Evolutionary conservation across 2,329 filamentous ascomycete species (phyloP), one percentile per base, ranked within the genome.

Genomic region (Xylariaceae sp.): DNA sequence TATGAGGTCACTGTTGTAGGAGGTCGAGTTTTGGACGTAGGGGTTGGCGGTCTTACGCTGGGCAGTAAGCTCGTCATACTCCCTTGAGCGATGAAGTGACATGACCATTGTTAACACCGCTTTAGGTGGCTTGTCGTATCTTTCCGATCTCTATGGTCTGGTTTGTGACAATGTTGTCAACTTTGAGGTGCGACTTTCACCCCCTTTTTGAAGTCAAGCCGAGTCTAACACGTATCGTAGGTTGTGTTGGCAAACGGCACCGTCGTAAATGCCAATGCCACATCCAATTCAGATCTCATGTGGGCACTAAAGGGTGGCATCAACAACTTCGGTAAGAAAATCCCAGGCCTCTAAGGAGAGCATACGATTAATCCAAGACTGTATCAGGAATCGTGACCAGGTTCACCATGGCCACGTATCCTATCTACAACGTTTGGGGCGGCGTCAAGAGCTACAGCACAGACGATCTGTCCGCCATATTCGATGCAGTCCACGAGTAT

Each of bases 321-420:
- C 10, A 63, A 57, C 35, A 63, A 63, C n/a, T 65, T 63, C 18
- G 63, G 63, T 58, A 59, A 13, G 55, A 49, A 9, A 48, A 47
- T 52, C 2, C 1, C n/a, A 2, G 49, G 37, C 8, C 10, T n/a
- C 6, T 11, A 2, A 8, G 15, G 8, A 2, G 17, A 9, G 10
- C 9, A 18, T 30, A 8, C n/a, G 4, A 54, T 10, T 44, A 44
- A 44, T 7, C 17, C 1, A 4, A 17, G 51, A 52, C 8, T 15
- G 13, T 52, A 35, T 30, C n/a, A 63, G 61, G 63, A 1, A 61
- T 63, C 9, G 61, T 63, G 2, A 63, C 61, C 1, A 9, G 35
- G n/a, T 64, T 63, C 34, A 61, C 52, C 4, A 18, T 60, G 3
- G 4, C n/a, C 0, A 51, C 56, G 0, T 64, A 63, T 44, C 61